Evolutionary conservation across 208 protist genomes (phyloP).

Genomic region (Tritrichomonas musculus): DNA sequence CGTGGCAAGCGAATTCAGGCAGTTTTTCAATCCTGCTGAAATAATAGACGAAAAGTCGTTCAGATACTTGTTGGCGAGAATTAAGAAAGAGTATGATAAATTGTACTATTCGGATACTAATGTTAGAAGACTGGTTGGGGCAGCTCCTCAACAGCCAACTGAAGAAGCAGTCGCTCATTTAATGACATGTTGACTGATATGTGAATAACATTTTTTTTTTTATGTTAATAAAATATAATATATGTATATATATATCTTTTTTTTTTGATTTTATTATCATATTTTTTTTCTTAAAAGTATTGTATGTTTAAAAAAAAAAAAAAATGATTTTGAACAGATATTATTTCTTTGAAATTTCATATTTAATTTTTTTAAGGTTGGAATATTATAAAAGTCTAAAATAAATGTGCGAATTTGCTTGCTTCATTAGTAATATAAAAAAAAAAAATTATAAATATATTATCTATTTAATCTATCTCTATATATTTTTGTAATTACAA

Average conservation of each 20-base stretch:
- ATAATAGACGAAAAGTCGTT: neutral
- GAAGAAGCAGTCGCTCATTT: slow-evolving; percentile 16
- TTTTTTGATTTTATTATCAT: too few species aligned
- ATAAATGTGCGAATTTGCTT: too few species aligned
- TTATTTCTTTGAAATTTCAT: too few species aligned
- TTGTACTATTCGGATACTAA: neutral
- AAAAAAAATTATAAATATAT: neutral
- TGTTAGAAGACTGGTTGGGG: neutral
- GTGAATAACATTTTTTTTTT: too few species aligned
- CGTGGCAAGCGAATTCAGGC: neutral
- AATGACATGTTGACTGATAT: too few species aligned
- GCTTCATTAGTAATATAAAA: neutral
- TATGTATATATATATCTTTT: too few species aligned
- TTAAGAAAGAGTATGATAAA: neutral
- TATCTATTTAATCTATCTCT: neutral
- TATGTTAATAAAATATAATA: too few species aligned
- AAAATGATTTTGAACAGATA: too few species aligned
- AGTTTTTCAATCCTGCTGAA: neutral
- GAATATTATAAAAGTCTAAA: too few species aligned
- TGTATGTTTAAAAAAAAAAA: too few species aligned
- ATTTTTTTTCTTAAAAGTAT: too few species aligned
- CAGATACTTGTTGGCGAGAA: neutral
- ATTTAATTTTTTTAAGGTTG: too few species aligned
- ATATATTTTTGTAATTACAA: neutral
- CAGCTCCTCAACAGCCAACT: neutral